phyloP scores from a whole-genome alignment of 768 basidiomycete species.

The Pulveroboletus ravenelii region DNA sequence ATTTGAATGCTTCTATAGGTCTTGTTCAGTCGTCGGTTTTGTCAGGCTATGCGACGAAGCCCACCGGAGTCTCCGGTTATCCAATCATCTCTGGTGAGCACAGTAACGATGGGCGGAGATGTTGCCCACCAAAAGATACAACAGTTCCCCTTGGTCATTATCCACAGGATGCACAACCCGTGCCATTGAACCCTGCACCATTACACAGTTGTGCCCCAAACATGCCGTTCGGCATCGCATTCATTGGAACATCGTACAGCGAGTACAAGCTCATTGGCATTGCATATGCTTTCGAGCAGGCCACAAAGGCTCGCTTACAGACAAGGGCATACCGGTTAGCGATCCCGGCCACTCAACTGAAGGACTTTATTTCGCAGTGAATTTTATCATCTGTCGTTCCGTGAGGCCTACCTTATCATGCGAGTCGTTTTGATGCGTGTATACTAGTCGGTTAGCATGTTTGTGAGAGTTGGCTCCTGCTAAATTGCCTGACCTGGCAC shows the following conservation, averaged over 20 bases:
- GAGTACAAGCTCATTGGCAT: conserved; percentile 54
- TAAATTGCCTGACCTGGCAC: conserved; percentile 6
- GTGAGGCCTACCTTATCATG: conserved; percentile 1
- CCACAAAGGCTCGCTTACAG: conserved; percentile 47
- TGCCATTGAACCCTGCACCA: conserved; percentile 40
- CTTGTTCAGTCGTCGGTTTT: not conserved
- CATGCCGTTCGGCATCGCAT: conserved; percentile 58
- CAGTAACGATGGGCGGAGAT: not conserved
- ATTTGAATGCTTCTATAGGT: not conserved
- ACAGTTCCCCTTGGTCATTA: conserved; percentile 58
- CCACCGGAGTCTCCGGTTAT: conserved; percentile 56
- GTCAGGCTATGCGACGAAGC: conserved; percentile 27
- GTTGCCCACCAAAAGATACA: conserved; percentile 2
- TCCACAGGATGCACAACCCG: conserved; percentile 40
- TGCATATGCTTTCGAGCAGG: conserved; percentile 64
- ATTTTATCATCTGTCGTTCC: not conserved
- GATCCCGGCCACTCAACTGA: conserved; percentile 50
- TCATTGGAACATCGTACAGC: conserved; percentile 57
- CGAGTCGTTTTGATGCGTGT: not conserved
- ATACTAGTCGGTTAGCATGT: not conserved
- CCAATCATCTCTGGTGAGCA: conserved; percentile 57
- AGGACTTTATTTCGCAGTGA: conserved; percentile 28
- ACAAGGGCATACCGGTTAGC: conserved; percentile 48
- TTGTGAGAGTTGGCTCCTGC: not conserved
- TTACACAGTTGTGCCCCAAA: conserved; percentile 35